These are phyloP conservation scores for Cutaneotrichosporon cyanovorans DNA, from an alignment of 1,284 basidiomycete species.

Conservation along the genomic window DNA sequence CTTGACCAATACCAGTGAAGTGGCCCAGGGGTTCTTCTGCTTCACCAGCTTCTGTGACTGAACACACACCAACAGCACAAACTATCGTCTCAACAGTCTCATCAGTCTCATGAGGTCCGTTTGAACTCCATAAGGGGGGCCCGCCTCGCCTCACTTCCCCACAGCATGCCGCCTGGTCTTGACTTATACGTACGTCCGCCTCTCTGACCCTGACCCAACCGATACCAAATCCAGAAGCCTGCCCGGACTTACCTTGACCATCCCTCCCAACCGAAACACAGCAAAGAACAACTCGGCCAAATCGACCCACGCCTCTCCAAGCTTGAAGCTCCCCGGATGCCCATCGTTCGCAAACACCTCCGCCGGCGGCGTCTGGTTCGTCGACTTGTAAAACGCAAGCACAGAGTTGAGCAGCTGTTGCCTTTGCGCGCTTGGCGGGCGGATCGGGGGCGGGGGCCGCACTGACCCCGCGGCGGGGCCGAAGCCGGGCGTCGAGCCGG, in stretches of 20 bases:
- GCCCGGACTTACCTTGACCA: constrained; percentile 13
- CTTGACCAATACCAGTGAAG: too few species aligned
- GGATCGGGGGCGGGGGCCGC: constrained; percentile 1
- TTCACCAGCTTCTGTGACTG: too few species aligned
- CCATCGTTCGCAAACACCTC: constrained; percentile 34
- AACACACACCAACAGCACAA: too few species aligned
- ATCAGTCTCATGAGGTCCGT: too few species aligned
- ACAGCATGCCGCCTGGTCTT: too few species aligned
- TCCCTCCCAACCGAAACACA: constrained; percentile 28
- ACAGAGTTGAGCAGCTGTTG: constrained; percentile 31
- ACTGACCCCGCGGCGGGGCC: constrained; percentile 5
- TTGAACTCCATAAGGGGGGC: too few species aligned
- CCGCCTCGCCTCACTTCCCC: too few species aligned
- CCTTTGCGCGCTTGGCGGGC: constrained; percentile 10
- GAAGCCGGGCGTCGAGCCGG: constrained; percentile 7
- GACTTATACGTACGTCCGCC: too few species aligned
- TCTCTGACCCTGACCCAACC: too few species aligned
- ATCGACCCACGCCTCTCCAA: constrained; percentile 34
- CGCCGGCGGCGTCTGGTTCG: constrained; percentile 22
- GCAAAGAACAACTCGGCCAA: constrained; percentile 33
- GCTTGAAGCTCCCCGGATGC: constrained; percentile 27
- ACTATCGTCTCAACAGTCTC: too few species aligned
- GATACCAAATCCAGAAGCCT: too few species aligned
- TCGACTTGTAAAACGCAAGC: constrained; percentile 20
- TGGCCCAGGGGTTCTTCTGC: too few species aligned